Conservation (phyloP, 441 rosid species). For the Mallotus japonicus region DNA sequence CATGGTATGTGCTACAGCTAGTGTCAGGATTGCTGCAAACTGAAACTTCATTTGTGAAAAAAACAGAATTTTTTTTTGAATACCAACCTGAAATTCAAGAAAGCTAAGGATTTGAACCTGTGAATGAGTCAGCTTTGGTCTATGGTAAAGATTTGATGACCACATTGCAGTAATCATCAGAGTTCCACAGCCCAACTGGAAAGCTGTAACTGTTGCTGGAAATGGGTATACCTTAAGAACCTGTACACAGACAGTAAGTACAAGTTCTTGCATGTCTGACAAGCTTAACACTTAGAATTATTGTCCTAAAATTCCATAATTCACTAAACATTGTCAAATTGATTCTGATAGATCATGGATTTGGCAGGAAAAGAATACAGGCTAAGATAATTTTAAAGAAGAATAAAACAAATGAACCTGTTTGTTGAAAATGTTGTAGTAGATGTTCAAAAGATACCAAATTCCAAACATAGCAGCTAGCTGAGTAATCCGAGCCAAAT, state of each 20-base stretch:
- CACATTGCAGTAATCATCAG: constrained; percentile 65
- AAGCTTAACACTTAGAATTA: neutral
- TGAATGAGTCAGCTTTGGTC: constrained; percentile 63
- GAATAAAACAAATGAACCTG: constrained; percentile 47
- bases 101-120: constrained; percentile 42
- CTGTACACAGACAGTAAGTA: constrained; percentile 34
- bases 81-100: too few species aligned
- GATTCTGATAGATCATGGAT: too few species aligned
- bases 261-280: constrained; percentile 2
- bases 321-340: too few species aligned
- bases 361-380: too few species aligned
- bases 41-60: constrained; percentile 29
- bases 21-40: constrained; percentile 78
- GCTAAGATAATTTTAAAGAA: neutral
- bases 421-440: constrained; percentile 94
- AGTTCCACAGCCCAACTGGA: constrained; percentile 79
- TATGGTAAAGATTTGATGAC: constrained; percentile 63
- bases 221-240: constrained; percentile 74
- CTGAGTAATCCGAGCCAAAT: constrained; percentile 40
- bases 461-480: constrained; percentile 73
- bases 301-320: neutral
- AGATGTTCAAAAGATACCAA: constrained; percentile 86
- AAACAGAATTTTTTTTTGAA: too few species aligned
- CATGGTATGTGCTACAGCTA: constrained; percentile 75
- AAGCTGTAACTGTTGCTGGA: constrained; percentile 78